phyloP scores from a whole-genome alignment of 2,329 filamentous ascomycete species.

The Thyridium curvatum region DNA sequence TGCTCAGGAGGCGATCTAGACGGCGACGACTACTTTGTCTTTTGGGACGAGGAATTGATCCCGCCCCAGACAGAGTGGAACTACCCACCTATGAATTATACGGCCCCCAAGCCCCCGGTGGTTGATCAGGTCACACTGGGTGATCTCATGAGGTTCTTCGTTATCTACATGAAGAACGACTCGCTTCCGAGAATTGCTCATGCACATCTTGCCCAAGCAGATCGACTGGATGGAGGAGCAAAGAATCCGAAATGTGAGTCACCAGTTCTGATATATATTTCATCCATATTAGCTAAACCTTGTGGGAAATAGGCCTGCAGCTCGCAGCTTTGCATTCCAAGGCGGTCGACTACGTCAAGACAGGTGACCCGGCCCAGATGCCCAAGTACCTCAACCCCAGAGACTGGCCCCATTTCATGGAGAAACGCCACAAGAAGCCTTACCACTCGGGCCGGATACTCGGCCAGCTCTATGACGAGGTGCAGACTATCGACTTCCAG shows the following conservation, averaged over 20 bases:
- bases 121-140: conserved; percentile 60
- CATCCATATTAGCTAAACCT: conserved; percentile 2
- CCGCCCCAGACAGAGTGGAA: conserved; percentile 55
- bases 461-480: conserved; percentile 75
- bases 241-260: conserved; percentile 59
- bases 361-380: conserved; percentile 71
- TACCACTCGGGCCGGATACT: conserved; percentile 69
- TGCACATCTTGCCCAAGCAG: conserved; percentile 74
- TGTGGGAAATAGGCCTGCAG: conserved; percentile 43
- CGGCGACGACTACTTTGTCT: conserved; percentile 90
- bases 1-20: conserved; percentile 94
- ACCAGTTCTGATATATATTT: not conserved
- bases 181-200: conserved; percentile 72
- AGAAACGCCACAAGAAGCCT: conserved; percentile 49
- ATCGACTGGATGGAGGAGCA: conserved; percentile 56
- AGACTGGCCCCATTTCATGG: conserved; percentile 83
- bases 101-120: conserved; percentile 46
- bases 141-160: conserved; percentile 80
- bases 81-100: conserved; percentile 71
- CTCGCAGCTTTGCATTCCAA: conserved; percentile 79
- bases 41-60: conserved; percentile 77
- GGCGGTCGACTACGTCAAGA: conserved; percentile 93
- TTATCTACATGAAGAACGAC: conserved; percentile 89
- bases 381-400: conserved; percentile 50
- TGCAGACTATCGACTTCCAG: conserved; percentile 59